phyloP scores from a whole-genome alignment of 163 green algal species.

The Smithsoniella earleae region DNA sequence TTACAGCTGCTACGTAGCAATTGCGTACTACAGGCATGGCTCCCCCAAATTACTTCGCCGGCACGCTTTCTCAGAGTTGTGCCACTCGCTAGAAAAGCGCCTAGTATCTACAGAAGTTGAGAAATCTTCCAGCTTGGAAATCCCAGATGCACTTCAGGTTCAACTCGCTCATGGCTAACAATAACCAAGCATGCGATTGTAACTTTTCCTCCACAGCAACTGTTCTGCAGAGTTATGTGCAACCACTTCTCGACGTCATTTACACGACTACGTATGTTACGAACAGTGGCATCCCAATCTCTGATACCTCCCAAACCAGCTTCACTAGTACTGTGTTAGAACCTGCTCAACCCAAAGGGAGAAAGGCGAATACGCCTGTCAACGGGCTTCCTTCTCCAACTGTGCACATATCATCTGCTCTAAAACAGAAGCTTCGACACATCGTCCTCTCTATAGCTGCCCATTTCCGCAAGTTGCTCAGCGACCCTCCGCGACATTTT shows the following conservation, averaged over 20 bases:
- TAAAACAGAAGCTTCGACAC: constrained; percentile 2
- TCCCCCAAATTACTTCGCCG: not conserved
- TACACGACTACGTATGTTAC: constrained; percentile 2
- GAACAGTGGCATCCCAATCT: not conserved
- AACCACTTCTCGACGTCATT: constrained; percentile 15
- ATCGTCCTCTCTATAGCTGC: not conserved
- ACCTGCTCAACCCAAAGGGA: no score
- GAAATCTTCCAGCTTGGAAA: not conserved
- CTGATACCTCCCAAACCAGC: not conserved
- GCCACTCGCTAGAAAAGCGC: not conserved
- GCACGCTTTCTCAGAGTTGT: constrained; percentile 13
- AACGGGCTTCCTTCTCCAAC: not conserved
- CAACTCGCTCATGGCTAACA: no score
- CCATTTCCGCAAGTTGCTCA: not conserved
- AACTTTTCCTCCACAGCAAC: not conserved
- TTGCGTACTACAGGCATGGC: not conserved
- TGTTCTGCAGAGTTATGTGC: constrained; percentile 24
- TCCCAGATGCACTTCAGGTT: constrained; percentile 27
- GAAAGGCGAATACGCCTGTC: not conserved
- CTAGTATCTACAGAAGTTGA: not conserved
- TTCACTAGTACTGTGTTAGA: constrained; percentile 27
- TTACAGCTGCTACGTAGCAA: constrained; percentile 16
- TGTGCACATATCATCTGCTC: not conserved
- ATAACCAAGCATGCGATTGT: no score
- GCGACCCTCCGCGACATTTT: not conserved